These are phyloP conservation scores for Eudorina sp. DNA, from an alignment of 139 green algal genomes.

Conservation along the genomic window DNA sequence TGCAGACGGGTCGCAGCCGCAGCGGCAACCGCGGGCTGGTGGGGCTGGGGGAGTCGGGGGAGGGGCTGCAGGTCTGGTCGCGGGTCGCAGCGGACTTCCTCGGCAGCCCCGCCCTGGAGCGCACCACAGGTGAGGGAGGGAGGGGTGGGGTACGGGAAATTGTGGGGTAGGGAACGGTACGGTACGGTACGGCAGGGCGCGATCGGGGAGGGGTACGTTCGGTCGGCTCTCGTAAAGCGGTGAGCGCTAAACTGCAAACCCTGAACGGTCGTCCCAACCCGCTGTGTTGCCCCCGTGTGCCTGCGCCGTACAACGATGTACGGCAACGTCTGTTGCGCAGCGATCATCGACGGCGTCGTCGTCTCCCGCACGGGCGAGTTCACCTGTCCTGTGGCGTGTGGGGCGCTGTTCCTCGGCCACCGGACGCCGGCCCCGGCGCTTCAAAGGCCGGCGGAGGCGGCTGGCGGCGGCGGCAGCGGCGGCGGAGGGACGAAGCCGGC, in stretches of 20 bases:
- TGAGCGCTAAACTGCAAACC: too few relatives aligned
- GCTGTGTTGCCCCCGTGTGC: too few relatives aligned
- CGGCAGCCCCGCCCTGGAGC: not conserved
- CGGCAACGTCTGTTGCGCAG: too few relatives aligned
- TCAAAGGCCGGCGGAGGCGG: not conserved
- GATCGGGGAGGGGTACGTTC: too few relatives aligned
- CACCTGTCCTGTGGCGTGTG: constrained; percentile 36
- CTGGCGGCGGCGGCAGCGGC: not conserved
- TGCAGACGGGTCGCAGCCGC: not conserved
- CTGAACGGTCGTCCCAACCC: too few relatives aligned
- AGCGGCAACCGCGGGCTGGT: not conserved
- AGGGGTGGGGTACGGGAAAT: not conserved
- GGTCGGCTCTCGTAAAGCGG: too few relatives aligned
- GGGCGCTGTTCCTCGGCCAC: constrained; percentile 10
- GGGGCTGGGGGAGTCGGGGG: not conserved
- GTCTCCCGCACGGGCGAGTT: constrained; percentile 44
- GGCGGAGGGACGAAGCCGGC: not conserved
- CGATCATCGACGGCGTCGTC: constrained; percentile 4
- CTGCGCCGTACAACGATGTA: too few relatives aligned
- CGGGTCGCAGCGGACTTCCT: not conserved
- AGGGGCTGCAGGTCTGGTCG: constrained; percentile 30
- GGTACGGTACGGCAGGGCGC: not conserved
- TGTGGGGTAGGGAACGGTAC: not conserved
- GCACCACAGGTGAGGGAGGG: constrained; percentile 17
- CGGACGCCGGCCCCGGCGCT: not conserved